Percentiles rank a stretch among this genome's conserved stretches.
These are phyloP conservation scores for Rosa persica DNA, from an alignment of 306 rosid species.

Conservation along the genomic window DNA sequence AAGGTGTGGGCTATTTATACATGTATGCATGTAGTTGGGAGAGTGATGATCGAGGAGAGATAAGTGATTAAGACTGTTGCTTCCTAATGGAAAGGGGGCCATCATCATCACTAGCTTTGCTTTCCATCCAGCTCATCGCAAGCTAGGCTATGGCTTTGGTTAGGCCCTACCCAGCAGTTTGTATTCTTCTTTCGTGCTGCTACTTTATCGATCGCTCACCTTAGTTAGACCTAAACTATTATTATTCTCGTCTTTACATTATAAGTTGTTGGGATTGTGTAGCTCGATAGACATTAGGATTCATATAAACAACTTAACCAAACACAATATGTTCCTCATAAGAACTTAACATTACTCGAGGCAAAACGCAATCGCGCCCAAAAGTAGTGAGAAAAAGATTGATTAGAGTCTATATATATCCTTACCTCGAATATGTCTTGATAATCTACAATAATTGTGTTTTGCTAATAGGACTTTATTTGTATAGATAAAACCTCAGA, in stretches of 20 bases:
- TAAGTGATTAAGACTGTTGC: constrained; percentile 6
- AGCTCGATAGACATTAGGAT: neutral
- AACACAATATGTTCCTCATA: neutral
- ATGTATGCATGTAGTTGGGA: neutral
- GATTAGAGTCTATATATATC: neutral
- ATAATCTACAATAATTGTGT: neutral
- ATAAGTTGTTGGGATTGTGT: neutral
- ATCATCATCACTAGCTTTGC: constrained; percentile 36
- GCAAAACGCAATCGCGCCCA: neutral
- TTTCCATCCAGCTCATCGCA: constrained; percentile 79
- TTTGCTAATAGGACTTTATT: too few species aligned
- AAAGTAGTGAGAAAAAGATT: neutral
- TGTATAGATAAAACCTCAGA: neutral
- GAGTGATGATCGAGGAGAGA: neutral
- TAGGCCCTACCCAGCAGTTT: constrained; percentile 58
- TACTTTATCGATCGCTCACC: neutral
- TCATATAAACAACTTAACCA: neutral
- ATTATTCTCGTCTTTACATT: neutral
- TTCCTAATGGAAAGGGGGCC: constrained; percentile 29
- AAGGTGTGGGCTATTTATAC: constrained; percentile 9
- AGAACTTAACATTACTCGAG: neutral
- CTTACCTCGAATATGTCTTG: neutral
- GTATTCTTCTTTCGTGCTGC: constrained; percentile 23
- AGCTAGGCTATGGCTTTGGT: constrained; percentile 30
- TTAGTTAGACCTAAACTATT: neutral